These are phyloP conservation scores for Gleditsia sinensis DNA, from an alignment of 306 rosid genomes.

Conservation along the genomic window DNA sequence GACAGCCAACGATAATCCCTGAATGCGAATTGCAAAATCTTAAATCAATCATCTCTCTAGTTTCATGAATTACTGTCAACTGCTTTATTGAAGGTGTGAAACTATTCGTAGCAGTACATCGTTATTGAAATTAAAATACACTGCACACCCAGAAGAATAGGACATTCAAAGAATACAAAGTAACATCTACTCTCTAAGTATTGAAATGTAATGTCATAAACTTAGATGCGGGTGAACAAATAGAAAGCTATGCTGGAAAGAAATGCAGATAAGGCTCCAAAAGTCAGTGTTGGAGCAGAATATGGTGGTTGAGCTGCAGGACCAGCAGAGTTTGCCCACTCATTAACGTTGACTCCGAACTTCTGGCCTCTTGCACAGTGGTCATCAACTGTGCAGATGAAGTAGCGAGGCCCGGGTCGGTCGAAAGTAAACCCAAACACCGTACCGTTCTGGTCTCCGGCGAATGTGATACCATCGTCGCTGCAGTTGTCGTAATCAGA, in stretches of 20 bases:
- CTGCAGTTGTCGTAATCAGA: slow-evolving; percentile 34
- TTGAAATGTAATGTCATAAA: background rate
- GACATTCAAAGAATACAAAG: background rate
- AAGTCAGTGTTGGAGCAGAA: background rate
- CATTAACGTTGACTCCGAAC: slow-evolving; percentile 35
- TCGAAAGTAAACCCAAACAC: background rate
- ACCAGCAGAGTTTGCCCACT: background rate
- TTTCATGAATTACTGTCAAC: background rate
- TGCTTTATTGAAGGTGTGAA: background rate
- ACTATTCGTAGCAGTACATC: background rate
- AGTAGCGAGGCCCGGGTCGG: background rate
- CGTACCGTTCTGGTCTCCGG: background rate
- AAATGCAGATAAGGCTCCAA: background rate
- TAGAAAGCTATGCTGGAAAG: background rate
- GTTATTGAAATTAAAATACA: background rate
- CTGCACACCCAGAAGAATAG: background rate
- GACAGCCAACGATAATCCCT: background rate
- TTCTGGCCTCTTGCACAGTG: slow-evolving; percentile 43
- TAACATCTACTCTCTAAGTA: too few relatives aligned
- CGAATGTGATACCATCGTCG: background rate
- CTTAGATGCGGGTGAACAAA: background rate
- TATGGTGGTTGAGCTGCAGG: background rate
- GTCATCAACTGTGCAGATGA: slow-evolving; percentile 35
- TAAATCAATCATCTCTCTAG: too few relatives aligned
- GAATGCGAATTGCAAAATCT: background rate